These are phyloP conservation scores for Malus domestica DNA, from an alignment of 306 rosid species.

Conservation along the genomic window ASM211411v1 NC_041803.1:46858501-46859000, in stretches of 20 bases:
- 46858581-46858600: conserved; percentile 91
- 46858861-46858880: conserved; percentile 87
- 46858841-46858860: conserved; percentile 87
- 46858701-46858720: conserved; percentile 92
- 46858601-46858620: conserved; percentile 56
- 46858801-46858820: conserved; percentile 64
- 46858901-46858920: conserved; percentile 97
- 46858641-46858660: conserved; percentile 84
- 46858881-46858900: conserved; percentile 99
- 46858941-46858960: conserved; percentile 92
- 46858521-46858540: conserved; percentile 91
- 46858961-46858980: conserved; percentile 98
- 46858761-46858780: conserved; percentile 95
- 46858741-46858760: conserved; percentile 79
- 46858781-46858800: conserved; percentile 86
- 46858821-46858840: conserved; percentile 71
- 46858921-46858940: conserved; percentile 74
- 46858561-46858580: conserved; percentile 68
- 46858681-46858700: conserved; percentile 99
- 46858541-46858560: conserved; percentile 81
- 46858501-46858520: conserved; percentile 92
- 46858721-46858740: conserved; percentile 93
- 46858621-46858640: conserved; percentile 75
- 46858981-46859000: conserved; percentile 62
- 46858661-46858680: conserved; percentile 96